These are phyloP conservation scores for Rhodotorula kratochvilovae DNA, from an alignment of 768 basidiomycete genomes.

Conservation along the genomic window DNA sequence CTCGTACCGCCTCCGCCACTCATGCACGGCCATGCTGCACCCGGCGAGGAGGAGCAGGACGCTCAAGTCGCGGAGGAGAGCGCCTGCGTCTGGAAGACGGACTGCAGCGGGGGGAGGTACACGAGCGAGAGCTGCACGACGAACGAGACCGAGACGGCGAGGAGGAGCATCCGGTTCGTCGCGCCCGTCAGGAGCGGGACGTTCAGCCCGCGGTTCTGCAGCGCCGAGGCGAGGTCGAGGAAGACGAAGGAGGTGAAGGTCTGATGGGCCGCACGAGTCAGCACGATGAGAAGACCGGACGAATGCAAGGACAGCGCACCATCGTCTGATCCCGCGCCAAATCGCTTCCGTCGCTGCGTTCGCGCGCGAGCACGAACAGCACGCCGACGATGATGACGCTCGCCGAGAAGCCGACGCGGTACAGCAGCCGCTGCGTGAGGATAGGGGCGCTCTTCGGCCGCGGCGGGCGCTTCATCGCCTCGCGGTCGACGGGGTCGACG, in stretches of 20 bases:
- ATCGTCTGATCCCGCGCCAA: conserved; percentile 89
- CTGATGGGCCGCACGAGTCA: conserved; percentile 50
- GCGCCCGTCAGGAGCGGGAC: conserved; percentile 59
- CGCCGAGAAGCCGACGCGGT: conserved; percentile 85
- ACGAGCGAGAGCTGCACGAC: conserved; percentile 76
- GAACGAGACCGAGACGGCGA: conserved; percentile 81
- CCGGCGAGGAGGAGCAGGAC: conserved; percentile 64
- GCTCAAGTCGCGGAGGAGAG: conserved; percentile 64
- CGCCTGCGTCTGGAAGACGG: conserved; percentile 87
- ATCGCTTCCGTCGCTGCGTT: conserved; percentile 75
- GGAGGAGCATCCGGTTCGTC: conserved; percentile 85
- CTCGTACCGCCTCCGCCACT: conserved; percentile 37
- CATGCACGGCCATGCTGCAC: conserved; percentile 37
- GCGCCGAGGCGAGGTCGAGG: conserved; percentile 88
- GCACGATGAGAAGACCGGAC: neutral
- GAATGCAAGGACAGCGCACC: conserved; percentile 54
- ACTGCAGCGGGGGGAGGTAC: conserved; percentile 85
- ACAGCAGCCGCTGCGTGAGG: conserved; percentile 66
- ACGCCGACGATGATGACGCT: conserved; percentile 85
- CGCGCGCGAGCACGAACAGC: conserved; percentile 76
- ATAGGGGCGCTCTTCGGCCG: conserved; percentile 85
- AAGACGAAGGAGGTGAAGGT: conserved; percentile 97
- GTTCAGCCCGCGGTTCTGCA: conserved; percentile 87
- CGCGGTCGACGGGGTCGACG: conserved; percentile 90
- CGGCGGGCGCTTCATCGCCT: conserved; percentile 89